Evolutionary conservation across 1,284 basidiomycete genomes (phyloP), one percentile per base, ranked within the genome.

Genomic region (Ustilago esculenta): DNA sequence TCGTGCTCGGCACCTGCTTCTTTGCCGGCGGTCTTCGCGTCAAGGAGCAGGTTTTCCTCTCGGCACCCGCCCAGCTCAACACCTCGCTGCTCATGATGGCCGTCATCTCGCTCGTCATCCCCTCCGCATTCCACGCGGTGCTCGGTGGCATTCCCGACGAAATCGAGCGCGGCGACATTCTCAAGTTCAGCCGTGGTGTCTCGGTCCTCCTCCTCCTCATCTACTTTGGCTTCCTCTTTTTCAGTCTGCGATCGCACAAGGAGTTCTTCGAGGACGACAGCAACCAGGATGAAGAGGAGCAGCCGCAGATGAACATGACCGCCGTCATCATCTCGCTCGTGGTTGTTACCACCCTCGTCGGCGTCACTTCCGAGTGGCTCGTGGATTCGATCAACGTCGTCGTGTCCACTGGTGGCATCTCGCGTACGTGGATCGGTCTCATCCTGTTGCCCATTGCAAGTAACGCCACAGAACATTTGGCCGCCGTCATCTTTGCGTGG

Each of bases 321-420:
- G 46, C 60, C 21, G 67, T 75, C 43, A 46, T 66, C 35, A 53
- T 60, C 27, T 46, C 72, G 5, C 60, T 78, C 20, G 60, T 73
- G 30, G 27, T 71, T 17, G 72, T 70, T 20, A 78, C 76, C 5
- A 47, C 54, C 2, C 58, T 78, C 12, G 60, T 76, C 20, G 76
- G 74, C n/a, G 75, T 78, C 27, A 78, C 76, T 5, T 74, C 74
- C 21, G 70, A 78, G 35, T 78, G 76, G 76, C 64, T 78, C 9
- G 76, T 78, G 5, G 49, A 51, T n/a, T 56, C 73, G 6, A 69
- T 78, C 54, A 54, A 73, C 39, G 72, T 66, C 7, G 68, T 78
- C 15, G 46, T 64, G 8, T 55, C 58, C 8, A 57, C 54, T n/a
- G 64, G 66, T 21, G 58, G 45, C 3, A 58, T 75, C 36, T 52